A percentile compares a stretch with the other conserved stretches of the same genome.
Conservation (phyloP, 2,329 filamentous ascomycete genomes). For the Cercospora nicotianae region DNA sequence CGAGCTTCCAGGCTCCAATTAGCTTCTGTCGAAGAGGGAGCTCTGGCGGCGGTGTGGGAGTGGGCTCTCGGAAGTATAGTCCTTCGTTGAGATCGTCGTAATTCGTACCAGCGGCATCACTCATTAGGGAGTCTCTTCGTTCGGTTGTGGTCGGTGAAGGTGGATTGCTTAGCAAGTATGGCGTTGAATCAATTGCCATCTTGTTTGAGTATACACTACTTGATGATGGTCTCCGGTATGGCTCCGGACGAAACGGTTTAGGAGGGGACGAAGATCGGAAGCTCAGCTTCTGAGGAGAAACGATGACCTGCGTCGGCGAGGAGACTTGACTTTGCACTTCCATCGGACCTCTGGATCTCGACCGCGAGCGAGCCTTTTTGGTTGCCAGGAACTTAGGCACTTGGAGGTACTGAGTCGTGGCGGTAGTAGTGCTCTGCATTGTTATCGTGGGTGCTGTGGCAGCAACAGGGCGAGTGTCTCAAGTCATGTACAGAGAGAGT, state of each 20-base stretch:
- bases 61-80: conserved; percentile 36
- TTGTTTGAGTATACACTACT: conserved; percentile 18
- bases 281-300: conserved; percentile 31
- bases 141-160: conserved; percentile 13
- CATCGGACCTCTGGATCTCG: conserved; percentile 32
- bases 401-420: conserved; percentile 39
- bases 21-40: conserved; percentile 37
- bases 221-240: conserved; percentile 20
- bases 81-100: conserved; percentile 39
- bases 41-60: conserved; percentile 34
- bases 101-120: conserved; percentile 28
- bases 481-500: background rate
- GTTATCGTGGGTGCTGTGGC: conserved; percentile 22
- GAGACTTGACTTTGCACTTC: conserved; percentile 28
- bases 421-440: conserved; percentile 25
- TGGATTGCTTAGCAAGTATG: conserved; percentile 24
- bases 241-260: conserved; percentile 24
- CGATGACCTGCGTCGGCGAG: conserved; percentile 29
- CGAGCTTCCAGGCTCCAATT: conserved; percentile 41
- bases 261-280: conserved; percentile 26
- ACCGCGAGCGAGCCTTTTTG: conserved; percentile 38
- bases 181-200: conserved; percentile 16
- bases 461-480: conserved; percentile 8
- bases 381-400: conserved; percentile 39
- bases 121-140: conserved; percentile 22